Base-by-base conservation (phyloP, 139 green algal genomes). In the Volvox africanus region DNA sequence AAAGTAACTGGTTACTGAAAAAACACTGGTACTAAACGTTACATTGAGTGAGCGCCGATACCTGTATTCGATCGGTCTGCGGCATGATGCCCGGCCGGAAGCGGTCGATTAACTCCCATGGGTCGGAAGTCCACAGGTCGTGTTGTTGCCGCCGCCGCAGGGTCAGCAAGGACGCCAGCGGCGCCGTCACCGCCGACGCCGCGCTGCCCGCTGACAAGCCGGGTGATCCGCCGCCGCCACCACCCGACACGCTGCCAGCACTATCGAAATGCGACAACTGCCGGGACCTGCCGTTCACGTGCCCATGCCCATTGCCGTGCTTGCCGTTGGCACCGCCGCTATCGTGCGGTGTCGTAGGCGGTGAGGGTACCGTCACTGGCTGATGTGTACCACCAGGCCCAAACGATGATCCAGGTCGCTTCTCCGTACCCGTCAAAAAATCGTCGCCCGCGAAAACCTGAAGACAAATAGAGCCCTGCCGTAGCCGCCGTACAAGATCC, bases 21-120 rank as follows among this genome's bases (percentile, higher is more conserved):
- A n/a, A n/a, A n/a, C n/a, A 55, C 5, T 55, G 44, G 5, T 55
- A 55, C 9, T 5, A 9, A 55, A 55, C 9, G 44, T 5, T 55
- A 55, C 44, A 55, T 55, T 55, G 44, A 9, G 44, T 55, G 44
- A 80, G n/a, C 73, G 17, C 21, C 20, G 44, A 32, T 37, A 89
- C 86, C 86, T 90, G 86, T 33, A 90, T 90, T 62, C 86, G 86
- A 61, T 90, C 86, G 28, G 86, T 90, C 55, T 90, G 86, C 75
- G 86, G 86, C 86, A 90, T 90, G 50, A 90, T 90, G 30, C 86
- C 86, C 6, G 86, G 86, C 30, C 86, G 73, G 73, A 90, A 84
- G 26, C 75, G 73, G 55, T 90, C 86, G 21, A 90, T 77, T 16
- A 90, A 76, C 5, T 85, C 73, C 86, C 86, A 90, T 61, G 86